Evolutionary conservation across 208 protist genomes (phyloP).

Genomic region (Ichthyophonus hoferi): DNA sequence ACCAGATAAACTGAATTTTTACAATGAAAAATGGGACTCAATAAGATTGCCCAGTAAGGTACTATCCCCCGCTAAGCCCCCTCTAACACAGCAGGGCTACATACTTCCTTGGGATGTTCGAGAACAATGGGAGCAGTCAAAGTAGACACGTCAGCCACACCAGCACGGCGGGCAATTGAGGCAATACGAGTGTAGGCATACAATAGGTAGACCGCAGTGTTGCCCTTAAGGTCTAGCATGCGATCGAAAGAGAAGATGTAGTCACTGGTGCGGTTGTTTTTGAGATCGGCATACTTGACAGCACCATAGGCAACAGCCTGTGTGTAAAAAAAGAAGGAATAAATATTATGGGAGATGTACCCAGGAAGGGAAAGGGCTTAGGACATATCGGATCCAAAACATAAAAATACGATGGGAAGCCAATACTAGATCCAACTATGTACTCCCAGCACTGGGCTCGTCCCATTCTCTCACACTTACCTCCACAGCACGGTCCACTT

Average conservation of each 20-base stretch:
- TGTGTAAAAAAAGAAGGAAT: neutral
- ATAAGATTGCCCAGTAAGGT: no score
- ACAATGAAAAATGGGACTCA: no score
- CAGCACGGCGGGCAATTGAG: slow-evolving; percentile 78
- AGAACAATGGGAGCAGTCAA: slow-evolving; percentile 58
- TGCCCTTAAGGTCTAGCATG: slow-evolving; percentile 89
- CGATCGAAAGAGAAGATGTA: slow-evolving; percentile 90
- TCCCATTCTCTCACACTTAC: no score
- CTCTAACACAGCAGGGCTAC: no score
- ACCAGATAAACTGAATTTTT: no score
- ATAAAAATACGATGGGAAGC: no score
- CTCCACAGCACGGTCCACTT: neutral
- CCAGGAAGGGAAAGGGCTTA: no score
- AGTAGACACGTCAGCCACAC: slow-evolving; percentile 40
- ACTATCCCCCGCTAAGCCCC: no score
- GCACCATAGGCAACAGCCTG: slow-evolving; percentile 81
- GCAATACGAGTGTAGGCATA: slow-evolving; percentile 92
- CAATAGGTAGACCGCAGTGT: slow-evolving; percentile 91
- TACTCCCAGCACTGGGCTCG: no score
- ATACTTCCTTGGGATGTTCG: slow-evolving; percentile 41
- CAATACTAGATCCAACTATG: no score
- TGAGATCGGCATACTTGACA: slow-evolving; percentile 94
- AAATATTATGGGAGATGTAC: no score
- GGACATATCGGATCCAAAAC: no score
- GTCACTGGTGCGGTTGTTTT: slow-evolving; percentile 80